These are phyloP conservation scores for Kodamaea kakaduensis DNA, from an alignment of 805 yeast species.

Conservation along the genomic window DNA sequence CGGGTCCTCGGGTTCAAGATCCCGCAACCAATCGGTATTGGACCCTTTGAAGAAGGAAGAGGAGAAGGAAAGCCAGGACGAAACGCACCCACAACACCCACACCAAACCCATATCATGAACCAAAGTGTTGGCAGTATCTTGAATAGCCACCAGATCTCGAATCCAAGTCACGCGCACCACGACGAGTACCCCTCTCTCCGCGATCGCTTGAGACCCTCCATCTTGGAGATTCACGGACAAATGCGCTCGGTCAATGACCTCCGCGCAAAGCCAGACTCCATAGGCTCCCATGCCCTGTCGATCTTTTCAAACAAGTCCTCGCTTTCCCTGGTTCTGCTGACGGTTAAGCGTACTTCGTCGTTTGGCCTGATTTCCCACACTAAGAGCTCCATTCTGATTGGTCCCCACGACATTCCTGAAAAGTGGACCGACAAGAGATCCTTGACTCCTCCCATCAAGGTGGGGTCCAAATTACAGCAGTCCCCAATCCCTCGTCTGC, in stretches of 20 bases:
- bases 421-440: slow-evolving; percentile 4
- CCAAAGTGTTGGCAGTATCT: too few relatives aligned
- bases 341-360: slow-evolving; percentile 22
- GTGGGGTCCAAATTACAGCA: slow-evolving; percentile 7
- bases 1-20: neutral
- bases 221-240: slow-evolving; percentile 28
- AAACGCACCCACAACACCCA: too few relatives aligned
- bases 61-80: too few relatives aligned
- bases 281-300: slow-evolving; percentile 30
- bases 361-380: slow-evolving; percentile 28
- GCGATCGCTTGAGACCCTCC: slow-evolving; percentile 34
- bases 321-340: slow-evolving; percentile 30
- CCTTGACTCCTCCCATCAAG: slow-evolving; percentile 13
- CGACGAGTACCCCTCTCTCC: slow-evolving; percentile 17
- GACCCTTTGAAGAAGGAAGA: neutral
- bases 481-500: slow-evolving; percentile 11
- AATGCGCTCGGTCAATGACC: slow-evolving; percentile 4
- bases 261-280: slow-evolving; percentile 17
- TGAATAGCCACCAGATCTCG: slow-evolving; percentile 11
- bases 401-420: slow-evolving; percentile 5
- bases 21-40: slow-evolving; percentile 1
- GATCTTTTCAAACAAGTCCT: slow-evolving; percentile 34
- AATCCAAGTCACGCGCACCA: too few relatives aligned
- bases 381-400: slow-evolving; percentile 10
- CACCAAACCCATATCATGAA: too few relatives aligned